phyloP scores from a whole-genome alignment of 176 grass and related monocot species.

The Lolium perenne region DNA sequence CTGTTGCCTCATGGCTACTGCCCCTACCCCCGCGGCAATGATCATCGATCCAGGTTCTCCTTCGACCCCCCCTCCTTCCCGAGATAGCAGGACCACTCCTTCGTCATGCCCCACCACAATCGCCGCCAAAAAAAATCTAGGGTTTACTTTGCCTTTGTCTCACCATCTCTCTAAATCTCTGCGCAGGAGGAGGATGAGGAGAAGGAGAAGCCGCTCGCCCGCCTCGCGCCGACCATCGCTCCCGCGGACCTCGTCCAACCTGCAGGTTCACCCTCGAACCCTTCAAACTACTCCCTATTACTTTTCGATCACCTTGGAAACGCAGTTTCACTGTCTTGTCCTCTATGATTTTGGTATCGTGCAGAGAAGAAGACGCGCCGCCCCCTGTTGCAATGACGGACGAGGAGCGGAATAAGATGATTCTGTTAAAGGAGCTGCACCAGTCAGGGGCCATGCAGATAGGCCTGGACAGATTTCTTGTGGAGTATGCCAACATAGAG shows the following conservation, averaged over 20 bases:
- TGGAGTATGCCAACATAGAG: not conserved
- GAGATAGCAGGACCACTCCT: no score
- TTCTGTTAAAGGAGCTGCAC: slow-evolving; percentile 3
- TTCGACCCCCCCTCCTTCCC: no score
- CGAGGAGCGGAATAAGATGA: slow-evolving; percentile 15
- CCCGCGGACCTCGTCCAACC: not conserved
- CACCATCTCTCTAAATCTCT: no score
- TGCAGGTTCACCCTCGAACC: not conserved
- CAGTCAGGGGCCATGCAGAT: not conserved
- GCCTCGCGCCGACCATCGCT: not conserved
- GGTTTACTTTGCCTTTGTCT: no score
- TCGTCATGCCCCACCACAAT: no score
- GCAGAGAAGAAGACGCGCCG: not conserved
- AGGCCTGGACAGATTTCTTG: not conserved
- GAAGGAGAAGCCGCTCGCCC: not conserved
- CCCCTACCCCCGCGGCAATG: no score
- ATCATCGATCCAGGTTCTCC: no score
- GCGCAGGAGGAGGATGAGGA: not conserved
- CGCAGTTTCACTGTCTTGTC: not conserved
- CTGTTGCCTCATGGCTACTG: no score
- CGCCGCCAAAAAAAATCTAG: no score
- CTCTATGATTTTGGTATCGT: not conserved
- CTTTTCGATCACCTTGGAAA: no score
- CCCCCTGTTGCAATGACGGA: slow-evolving; percentile 18
- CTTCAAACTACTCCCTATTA: no score